Base-by-base conservation (phyloP, 202 grass and related monocot genomes). In the Setaria italica region DNA sequence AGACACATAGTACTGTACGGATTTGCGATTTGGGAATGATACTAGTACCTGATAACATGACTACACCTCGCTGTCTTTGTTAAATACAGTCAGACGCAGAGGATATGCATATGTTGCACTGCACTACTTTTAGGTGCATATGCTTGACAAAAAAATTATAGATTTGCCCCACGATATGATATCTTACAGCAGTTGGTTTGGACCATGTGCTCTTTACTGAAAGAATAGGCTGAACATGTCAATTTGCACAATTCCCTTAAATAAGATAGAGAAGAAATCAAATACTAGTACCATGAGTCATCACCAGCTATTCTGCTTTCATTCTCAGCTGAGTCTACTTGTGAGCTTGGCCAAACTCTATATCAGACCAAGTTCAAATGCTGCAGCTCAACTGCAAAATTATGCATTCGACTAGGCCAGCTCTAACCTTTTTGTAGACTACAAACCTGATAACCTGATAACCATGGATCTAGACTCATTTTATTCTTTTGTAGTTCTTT, bases 101-200 rank as follows among this genome's bases (percentile, higher is more conserved):
- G 49, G 58, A 74, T 79, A 68, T 42, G 74, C 59, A 59, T 86
- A 37, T 82, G 58, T 60, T 90, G 20, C 33, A 62, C 11, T 90
- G 20, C 33, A 62, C 5, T 80, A 79, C 68, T 87, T 77, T 50
- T 80, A 68, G 43, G 33, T 84, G 80, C 75, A 87, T 69, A 75
- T 80, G 60, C 21, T 79, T 68, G 17, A 13, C 59, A 60, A 69
- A 14, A 20, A 62, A 53, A 68, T 62, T 72, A 59, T 63, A 78
- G 53, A 86, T 86, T 67, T 35, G 4, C 25, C 34, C 11, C 43
- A 70, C 0, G 12, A 7, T 67, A 74, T 11, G 12, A 76, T 56
- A 37, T 41, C 77, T 10, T 17, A 53, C 57, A 70, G 35, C 60
- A 90, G 58, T 65, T 70, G 25, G 5, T 73, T 60, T 46, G 8